Conservation (phyloP, 768 basidiomycete species). For the Pholiota conissans region DNA sequence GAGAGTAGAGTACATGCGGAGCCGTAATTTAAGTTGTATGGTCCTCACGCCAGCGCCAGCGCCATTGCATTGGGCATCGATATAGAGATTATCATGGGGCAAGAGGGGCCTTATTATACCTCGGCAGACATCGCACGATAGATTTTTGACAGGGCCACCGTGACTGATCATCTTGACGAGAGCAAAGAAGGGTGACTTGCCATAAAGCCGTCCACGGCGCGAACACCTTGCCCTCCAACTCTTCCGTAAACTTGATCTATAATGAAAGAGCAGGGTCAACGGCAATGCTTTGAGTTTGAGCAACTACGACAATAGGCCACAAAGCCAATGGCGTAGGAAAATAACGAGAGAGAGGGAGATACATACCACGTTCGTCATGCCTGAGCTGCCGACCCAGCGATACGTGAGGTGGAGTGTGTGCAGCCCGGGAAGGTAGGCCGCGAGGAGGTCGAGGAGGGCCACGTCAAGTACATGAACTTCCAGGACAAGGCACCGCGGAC, state of each 20-base stretch:
- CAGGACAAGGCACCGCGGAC: constrained; percentile 16
- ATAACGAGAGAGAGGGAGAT: background rate
- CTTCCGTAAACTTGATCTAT: background rate
- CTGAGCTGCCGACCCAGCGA: constrained; percentile 16
- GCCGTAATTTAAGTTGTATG: background rate
- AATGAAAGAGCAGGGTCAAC: background rate
- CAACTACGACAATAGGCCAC: too few species aligned
- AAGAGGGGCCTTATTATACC: too few species aligned
- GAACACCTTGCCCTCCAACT: background rate
- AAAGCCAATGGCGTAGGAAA: too few species aligned
- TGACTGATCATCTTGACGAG: constrained; percentile 3
- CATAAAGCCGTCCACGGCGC: background rate
- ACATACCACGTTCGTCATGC: constrained; percentile 11
- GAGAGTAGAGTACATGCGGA: too few species aligned
- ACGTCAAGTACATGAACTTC: constrained; percentile 21
- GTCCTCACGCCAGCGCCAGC: background rate
- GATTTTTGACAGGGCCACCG: constrained; percentile 8
- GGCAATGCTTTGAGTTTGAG: constrained; percentile 5
- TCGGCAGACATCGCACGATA: background rate
- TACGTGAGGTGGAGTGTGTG: constrained; percentile 20
- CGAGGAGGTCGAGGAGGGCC: constrained; percentile 16
- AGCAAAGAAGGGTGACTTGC: constrained; percentile 1
- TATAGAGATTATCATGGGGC: background rate
- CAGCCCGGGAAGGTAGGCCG: constrained; percentile 12
- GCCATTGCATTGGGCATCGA: background rate